phyloP scores from a whole-genome alignment of 2,329 filamentous ascomycete genomes.

The Exophiala xenobiotica region DNA sequence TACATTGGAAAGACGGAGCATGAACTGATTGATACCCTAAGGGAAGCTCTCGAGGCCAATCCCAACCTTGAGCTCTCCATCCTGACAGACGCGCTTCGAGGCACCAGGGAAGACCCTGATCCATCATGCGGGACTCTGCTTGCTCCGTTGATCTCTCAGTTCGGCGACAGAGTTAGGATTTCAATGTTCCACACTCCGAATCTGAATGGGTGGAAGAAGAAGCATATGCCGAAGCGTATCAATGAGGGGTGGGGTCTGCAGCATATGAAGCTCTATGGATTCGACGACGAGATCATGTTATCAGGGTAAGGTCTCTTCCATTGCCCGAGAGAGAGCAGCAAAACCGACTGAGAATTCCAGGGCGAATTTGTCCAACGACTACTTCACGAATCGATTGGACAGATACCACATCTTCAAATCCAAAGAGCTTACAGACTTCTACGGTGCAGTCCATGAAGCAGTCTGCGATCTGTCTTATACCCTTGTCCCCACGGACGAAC shows the following conservation, averaged over 20 bases:
- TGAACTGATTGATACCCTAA: slow-evolving; percentile 79
- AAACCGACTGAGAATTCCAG: slow-evolving; percentile 37
- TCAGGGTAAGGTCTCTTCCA: slow-evolving; percentile 82
- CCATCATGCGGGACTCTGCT: slow-evolving; percentile 86
- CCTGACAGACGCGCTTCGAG: slow-evolving; percentile 84
- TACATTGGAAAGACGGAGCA: slow-evolving; percentile 94
- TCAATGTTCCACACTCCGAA: slow-evolving; percentile 99
- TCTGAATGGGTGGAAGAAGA: slow-evolving; percentile 80
- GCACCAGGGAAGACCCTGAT: slow-evolving; percentile 83
- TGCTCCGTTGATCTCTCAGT: slow-evolving; percentile 84
- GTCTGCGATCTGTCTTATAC: slow-evolving; percentile 80
- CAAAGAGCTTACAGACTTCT: slow-evolving; percentile 77
- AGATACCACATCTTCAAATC: slow-evolving; percentile 89
- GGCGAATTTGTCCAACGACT: slow-evolving; percentile 88
- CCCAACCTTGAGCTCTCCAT: slow-evolving; percentile 79
- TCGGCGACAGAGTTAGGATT: slow-evolving; percentile 78
- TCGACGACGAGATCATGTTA: slow-evolving; percentile 93
- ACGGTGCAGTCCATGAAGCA: slow-evolving; percentile 71
- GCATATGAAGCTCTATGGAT: slow-evolving; percentile 97
- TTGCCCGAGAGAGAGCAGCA: no score
- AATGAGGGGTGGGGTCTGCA: slow-evolving; percentile 98
- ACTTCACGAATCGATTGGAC: slow-evolving; percentile 95
- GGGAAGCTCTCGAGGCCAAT: slow-evolving; percentile 70
- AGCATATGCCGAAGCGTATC: slow-evolving; percentile 79
- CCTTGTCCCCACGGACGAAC: slow-evolving; percentile 59